Percentiles rank a stretch among this genome's conserved stretches.
phyloP scores from a whole-genome alignment of 257 asterid genomes.

The Nicotiana sylvestris region DNA sequence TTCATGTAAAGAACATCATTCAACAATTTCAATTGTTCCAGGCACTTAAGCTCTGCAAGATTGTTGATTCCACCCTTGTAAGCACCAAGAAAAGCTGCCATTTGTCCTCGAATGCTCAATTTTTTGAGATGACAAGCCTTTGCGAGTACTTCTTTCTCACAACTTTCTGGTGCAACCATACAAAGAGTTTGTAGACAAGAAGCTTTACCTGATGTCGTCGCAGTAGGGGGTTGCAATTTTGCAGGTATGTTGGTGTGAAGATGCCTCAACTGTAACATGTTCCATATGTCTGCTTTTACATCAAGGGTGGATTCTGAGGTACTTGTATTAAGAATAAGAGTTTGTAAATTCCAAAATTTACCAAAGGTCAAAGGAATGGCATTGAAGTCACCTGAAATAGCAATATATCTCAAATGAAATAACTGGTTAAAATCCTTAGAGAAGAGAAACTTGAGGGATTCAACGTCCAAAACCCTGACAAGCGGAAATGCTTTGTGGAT shows the following conservation, averaged over 20 bases:
- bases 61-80: slow-evolving; percentile 33
- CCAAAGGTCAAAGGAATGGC: neutral
- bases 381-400: neutral
- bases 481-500: neutral
- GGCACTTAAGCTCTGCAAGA: slow-evolving; percentile 29
- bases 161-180: slow-evolving; percentile 53
- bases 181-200: slow-evolving; percentile 48
- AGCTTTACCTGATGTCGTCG: slow-evolving; percentile 13
- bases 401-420: slow-evolving; percentile 5
- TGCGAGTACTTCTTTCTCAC: slow-evolving; percentile 49
- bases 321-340: neutral
- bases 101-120: slow-evolving; percentile 45
- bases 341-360: slow-evolving; percentile 8
- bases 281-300: neutral
- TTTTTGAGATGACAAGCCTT: slow-evolving; percentile 41
- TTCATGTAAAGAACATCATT: slow-evolving; percentile 35
- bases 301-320: neutral
- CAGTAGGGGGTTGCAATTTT: slow-evolving; percentile 25
- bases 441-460: neutral
- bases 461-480: neutral
- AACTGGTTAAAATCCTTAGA: neutral
- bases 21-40: slow-evolving; percentile 43
- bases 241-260: slow-evolving; percentile 33
- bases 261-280: neutral
- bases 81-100: slow-evolving; percentile 24